A percentile compares a stretch with the other conserved stretches of the same genome.
Evolutionary conservation across 345 rosid genomes (phyloP).

Genomic region (Syzygium oleosum): DNA sequence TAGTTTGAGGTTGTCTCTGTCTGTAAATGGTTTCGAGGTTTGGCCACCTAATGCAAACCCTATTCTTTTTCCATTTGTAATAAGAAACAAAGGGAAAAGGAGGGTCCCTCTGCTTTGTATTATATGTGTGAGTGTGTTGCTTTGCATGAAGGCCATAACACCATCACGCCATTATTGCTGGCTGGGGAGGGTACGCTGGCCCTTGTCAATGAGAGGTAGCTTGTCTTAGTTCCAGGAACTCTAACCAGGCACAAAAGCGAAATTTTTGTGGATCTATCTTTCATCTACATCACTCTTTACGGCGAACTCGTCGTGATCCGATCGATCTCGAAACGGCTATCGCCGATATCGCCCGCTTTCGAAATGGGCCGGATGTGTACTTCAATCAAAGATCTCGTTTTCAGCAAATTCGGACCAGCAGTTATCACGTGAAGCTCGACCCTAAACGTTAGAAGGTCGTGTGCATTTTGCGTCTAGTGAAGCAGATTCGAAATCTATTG

Average conservation of each 20-base stretch:
- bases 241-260: background rate
- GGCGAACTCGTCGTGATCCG: background rate
- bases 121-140: conserved; percentile 2
- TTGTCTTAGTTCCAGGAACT: background rate
- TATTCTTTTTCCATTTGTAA: background rate
- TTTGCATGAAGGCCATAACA: background rate
- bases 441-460: background rate
- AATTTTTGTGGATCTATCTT: background rate
- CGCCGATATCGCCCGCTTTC: accelerated
- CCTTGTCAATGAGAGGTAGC: background rate
- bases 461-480: background rate
- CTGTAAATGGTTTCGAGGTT: background rate
- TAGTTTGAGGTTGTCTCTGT: background rate
- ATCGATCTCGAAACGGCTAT: background rate
- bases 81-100: background rate
- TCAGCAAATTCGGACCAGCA: accelerated
- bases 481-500: background rate
- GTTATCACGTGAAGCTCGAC: background rate
- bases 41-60: background rate
- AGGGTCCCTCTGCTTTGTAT: background rate
- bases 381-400: background rate
- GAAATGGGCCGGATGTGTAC: background rate
- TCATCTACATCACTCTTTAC: background rate
- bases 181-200: background rate
- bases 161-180: background rate